Conservation (phyloP, 352 stramenopile genomes). For the Globisporangium cylindrosporum region DNA sequence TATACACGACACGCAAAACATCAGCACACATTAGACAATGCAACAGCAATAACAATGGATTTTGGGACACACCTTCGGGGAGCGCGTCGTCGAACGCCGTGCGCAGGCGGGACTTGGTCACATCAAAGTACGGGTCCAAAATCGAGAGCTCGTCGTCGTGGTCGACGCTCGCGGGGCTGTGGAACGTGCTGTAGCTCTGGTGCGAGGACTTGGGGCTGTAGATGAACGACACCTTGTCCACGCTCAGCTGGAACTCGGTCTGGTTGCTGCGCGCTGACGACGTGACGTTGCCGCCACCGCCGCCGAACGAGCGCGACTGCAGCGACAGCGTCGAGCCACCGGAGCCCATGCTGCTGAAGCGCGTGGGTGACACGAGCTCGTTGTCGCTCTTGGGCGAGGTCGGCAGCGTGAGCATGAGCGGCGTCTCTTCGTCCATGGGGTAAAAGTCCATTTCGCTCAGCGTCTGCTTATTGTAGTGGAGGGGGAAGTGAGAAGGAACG, state of each 20-base stretch:
- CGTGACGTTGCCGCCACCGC: conserved; percentile 3
- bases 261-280: conserved; percentile 20
- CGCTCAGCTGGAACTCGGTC: conserved; percentile 70
- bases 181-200: conserved; percentile 51
- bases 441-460: conserved; percentile 41
- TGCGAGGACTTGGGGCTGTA: conserved; percentile 54
- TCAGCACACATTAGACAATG: background rate
- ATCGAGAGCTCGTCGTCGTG: conserved; percentile 76
- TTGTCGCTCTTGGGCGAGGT: conserved; percentile 35
- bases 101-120: conserved; percentile 67
- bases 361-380: conserved; percentile 15
- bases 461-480: background rate
- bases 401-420: conserved; percentile 25
- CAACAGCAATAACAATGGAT: background rate
- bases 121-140: conserved; percentile 85
- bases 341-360: conserved; percentile 13
- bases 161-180: conserved; percentile 31
- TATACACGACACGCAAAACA: background rate
- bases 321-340: conserved; percentile 17
- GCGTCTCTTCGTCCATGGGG: conserved; percentile 40
- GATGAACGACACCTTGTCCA: conserved; percentile 82
- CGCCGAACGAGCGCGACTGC: conserved; percentile 8
- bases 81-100: conserved; percentile 66
- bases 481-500: background rate
- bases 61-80: conserved; percentile 30